These are phyloP conservation scores for Adansonia gregorii DNA, from an alignment of 441 rosid species.

Conservation along the genomic window DNA sequence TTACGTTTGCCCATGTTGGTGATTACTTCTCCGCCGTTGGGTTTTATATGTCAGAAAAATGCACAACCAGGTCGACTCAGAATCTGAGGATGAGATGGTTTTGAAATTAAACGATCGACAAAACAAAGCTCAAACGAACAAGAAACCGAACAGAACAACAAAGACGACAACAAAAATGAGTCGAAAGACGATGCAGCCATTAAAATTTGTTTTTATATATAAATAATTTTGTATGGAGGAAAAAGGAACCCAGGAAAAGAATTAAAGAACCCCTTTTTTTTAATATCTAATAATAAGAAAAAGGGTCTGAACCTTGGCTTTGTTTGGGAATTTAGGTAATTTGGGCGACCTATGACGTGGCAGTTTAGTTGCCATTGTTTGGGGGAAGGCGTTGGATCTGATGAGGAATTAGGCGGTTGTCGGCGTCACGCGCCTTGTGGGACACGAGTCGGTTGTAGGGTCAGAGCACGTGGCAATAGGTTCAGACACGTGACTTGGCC, in stretches of 20 bases:
- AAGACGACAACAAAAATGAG: slow-evolving; percentile 29
- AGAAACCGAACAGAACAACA: slow-evolving; percentile 37
- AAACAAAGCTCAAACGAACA: slow-evolving; percentile 34
- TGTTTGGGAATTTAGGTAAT: neutral
- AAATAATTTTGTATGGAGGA: neutral
- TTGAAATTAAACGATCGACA: slow-evolving; percentile 26
- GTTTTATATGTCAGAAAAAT: slow-evolving; percentile 32
- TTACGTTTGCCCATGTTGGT: slow-evolving; percentile 74
- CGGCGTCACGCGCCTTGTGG: slow-evolving; percentile 9
- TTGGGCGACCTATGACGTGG: slow-evolving; percentile 27
- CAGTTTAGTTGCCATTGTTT: neutral
- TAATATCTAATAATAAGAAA: neutral
- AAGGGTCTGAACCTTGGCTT: neutral
- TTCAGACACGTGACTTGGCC: neutral
- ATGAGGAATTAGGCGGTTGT: neutral
- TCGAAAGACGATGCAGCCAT: slow-evolving; percentile 59
- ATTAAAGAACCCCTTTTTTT: neutral
- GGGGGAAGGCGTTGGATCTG: too few relatives aligned
- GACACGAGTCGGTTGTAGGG: neutral
- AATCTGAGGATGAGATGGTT: slow-evolving; percentile 36
- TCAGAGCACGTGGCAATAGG: slow-evolving; percentile 1
- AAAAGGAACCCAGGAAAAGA: neutral
- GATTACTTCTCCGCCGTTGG: slow-evolving; percentile 16
- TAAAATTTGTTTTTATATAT: slow-evolving; percentile 28
- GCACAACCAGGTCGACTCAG: slow-evolving; percentile 39